Base-by-base conservation (phyloP, 2,329 filamentous ascomycete genomes). In the Westerdykella sp. region DNA sequence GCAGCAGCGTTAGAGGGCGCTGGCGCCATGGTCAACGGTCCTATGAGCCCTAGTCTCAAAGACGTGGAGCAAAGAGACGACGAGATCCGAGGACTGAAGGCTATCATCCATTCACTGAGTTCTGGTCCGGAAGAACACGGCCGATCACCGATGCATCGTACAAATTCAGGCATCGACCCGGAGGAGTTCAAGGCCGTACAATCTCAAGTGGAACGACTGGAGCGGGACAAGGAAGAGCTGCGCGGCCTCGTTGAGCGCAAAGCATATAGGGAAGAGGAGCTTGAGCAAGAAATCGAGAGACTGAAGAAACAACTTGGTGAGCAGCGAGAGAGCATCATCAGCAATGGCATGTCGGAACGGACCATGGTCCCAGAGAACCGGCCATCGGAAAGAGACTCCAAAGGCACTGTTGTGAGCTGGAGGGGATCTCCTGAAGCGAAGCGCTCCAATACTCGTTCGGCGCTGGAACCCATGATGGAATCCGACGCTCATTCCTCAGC, bases 81-180 rank as follows among this genome's bases (percentile, higher is more conserved):
- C 57, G 93, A 98, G 71, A 97, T 98, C 59, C 80, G 91, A 49
- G 93, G 93, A 37, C 77, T 98, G 51, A 98, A 97, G 69, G 91
- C 93, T 35, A 97, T 98, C 62, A 97, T 98, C 47, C 91, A 97
- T 69, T 95, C 88, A 14, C 75, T 98, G 31, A 95, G 89, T 65
- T 79, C 88, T 48, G 87, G 87, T 53, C 79, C 83, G 10, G 71
- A 63, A 22, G 61, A 66, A 15, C 60, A 60, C 30, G 49, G 48
- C 4, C 59, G 57, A 34, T 62, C 55, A 34, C 65, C 59, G 28
- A 54, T 56, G 39, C 56, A 65, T 34, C 62, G 58, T 37, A 53
- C 51, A 45, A 55, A 48, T 9, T 57, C 57, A 4, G 48, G 47
- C 37, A 57, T 46, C 35, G 65, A 60, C 14, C 49, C 60, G 3